Base-by-base conservation (phyloP, 768 basidiomycete species). In the Pisolithus sp. region DNA sequence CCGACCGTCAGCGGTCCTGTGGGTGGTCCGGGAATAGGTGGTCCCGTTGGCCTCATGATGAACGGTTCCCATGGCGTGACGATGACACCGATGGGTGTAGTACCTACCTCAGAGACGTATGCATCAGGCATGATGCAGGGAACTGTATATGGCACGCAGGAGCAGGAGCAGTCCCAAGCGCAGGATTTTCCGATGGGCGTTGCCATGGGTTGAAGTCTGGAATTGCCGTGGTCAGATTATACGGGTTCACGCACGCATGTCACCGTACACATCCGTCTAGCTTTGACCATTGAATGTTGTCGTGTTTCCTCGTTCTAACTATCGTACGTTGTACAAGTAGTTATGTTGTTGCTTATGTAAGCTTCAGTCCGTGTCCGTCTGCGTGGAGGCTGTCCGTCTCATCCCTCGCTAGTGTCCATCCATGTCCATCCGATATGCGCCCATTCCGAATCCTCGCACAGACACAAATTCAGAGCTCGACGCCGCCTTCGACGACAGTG, bases 401-500 rank as follows among this genome's bases (percentile, higher is more conserved):
- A 31, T 34, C 50, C 26, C 26, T 26, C 26, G 9, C 13, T 20
- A 21, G 23, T 6, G 37, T 42, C 26, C 55, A 44, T 40, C 24
- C 50, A 77, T 76, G 76, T 68, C 82, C 59, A 76, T 73, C 57
- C 79, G 81, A 58, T 89, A 89, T 76, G 80, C 81, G 2, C 81
- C 86, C 53, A 68, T 89, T 42, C 82, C 84, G 10, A 82, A 78
- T 57, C 75, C 78, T 20, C 72, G 72, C 59, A 68, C 74, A 17
- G 70, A 75, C 50, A 65, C 73, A 8, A 70, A 74, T 44, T 64
- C 76, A 53, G 85, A 92, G 72, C 82, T 93, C 79, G 86, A 93
- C 62, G 89, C 89, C 21, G 90, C 92, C 2, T 93, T 93, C 58
- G 84, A 85, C 64, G 86, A 88, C 58, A 78, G 81, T 4, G 89